Base-by-base conservation (phyloP, 306 rosid genomes). In the Dryas alaskensis region DNA sequence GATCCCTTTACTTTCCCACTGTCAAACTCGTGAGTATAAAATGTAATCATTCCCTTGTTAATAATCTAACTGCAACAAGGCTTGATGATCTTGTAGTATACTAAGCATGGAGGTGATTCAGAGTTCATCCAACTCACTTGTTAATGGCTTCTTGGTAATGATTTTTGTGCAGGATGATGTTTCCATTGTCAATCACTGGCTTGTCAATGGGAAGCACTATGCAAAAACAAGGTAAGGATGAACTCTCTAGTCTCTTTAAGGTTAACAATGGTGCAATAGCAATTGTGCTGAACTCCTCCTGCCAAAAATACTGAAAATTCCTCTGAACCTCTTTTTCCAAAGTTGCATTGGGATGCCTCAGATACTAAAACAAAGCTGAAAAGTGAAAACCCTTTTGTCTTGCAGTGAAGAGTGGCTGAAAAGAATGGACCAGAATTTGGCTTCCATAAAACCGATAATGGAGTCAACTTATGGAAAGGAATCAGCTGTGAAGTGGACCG, bases 331-430 rank as follows among this genome's bases (percentile, higher is more conserved):
- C 47, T 58, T 4, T 6, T 13, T 58, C 8, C 2, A 12, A 55
- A 55, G 39, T 22, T 70, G 6, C 62, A 54, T 6, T 25, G 9
- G 44, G 27, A 7, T 16, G 46, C 37, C 37, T 14, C 46, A 8
- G 7, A 37, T 48, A 45, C 52, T 64, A 10, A 70, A 47, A 62
- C 50, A 4, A 60, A 65, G 57, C 57, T 14, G 12, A 22, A 76
- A 59, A 71, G 42, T 16, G 16, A 22, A 71, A 63, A 73, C 17
- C 10, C 9, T 75, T 67, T 42, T 39, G 12, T 73, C 7, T 77
- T 81, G 83, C 92, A 94, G 97, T 80, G 98, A 94, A 80, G 98
- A 94, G 79, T 94, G 98, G 97, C 96, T 88, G 10, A 94, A 89
- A 74, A 91, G 97, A 83, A 88, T 94, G 96, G 95, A 94, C 81